phyloP scores from a whole-genome alignment of 2,329 filamentous ascomycete genomes.

The Aspergillaceae sp. region DNA sequence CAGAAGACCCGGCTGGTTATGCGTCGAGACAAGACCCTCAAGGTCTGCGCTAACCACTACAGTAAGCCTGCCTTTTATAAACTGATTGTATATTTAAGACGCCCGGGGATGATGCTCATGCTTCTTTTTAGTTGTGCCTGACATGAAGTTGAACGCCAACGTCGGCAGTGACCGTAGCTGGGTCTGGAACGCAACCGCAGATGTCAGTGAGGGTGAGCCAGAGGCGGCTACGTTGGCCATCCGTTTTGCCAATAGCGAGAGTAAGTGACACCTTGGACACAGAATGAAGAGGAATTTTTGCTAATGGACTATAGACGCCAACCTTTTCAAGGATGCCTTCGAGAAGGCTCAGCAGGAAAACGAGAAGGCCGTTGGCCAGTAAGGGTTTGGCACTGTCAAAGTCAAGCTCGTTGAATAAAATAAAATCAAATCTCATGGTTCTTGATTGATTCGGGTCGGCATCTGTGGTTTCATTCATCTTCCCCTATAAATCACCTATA shows the following conservation, averaged over 20 bases:
- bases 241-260: constrained; percentile 94
- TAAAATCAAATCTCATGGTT: too few species aligned
- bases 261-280: constrained; percentile 46
- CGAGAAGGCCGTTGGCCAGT: constrained; percentile 66
- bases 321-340: constrained; percentile 95
- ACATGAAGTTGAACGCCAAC: constrained; percentile 98
- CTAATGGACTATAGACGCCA: constrained; percentile 60
- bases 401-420: too few species aligned
- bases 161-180: constrained; percentile 96
- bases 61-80: constrained; percentile 50
- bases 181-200: constrained; percentile 97
- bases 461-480: constrained; percentile 2
- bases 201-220: constrained; percentile 95
- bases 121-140: constrained; percentile 65
- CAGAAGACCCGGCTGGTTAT: constrained; percentile 96
- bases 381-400: constrained; percentile 8
- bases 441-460: neutral
- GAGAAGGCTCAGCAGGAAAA: constrained; percentile 96
- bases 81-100: too few species aligned
- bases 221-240: constrained; percentile 95
- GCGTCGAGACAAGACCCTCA: constrained; percentile 98
- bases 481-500: constrained; percentile 6
- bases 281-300: neutral
- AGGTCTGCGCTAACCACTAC: constrained; percentile 99
- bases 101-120: constrained; percentile 12